These are phyloP conservation scores for Plasmodium ovale DNA, from an alignment of 169 alveolate species.

Conservation along the genomic window DNA sequence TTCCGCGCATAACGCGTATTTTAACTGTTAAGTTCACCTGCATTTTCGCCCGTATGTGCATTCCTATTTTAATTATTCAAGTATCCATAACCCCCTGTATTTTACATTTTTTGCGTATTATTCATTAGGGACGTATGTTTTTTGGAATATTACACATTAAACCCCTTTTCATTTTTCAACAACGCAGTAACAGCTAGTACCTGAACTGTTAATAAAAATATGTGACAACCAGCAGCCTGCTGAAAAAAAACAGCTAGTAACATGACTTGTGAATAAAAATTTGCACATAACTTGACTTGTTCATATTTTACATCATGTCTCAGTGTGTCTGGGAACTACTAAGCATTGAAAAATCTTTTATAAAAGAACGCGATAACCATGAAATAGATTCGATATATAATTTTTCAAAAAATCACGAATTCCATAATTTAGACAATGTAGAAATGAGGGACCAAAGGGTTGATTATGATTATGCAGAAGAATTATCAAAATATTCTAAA, in stretches of 20 bases:
- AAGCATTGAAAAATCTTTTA: constrained; percentile 54
- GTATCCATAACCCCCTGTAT: too few relatives aligned
- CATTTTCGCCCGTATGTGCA: too few relatives aligned
- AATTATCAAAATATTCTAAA: constrained; percentile 5
- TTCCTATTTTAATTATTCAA: too few relatives aligned
- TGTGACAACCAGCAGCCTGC: too few relatives aligned
- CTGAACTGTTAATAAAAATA: too few relatives aligned
- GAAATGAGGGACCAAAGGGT: constrained; percentile 22
- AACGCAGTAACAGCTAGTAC: too few relatives aligned
- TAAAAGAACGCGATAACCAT: constrained; percentile 6
- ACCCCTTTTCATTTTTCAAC: too few relatives aligned
- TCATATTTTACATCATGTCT: constrained; percentile 44
- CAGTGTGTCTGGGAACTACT: constrained; percentile 74
- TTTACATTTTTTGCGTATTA: too few relatives aligned
- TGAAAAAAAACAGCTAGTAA: not conserved
- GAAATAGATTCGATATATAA: constrained; percentile 5
- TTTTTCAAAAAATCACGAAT: constrained; percentile 1
- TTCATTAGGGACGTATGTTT: too few relatives aligned
- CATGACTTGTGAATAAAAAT: not conserved
- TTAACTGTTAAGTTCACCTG: not conserved
- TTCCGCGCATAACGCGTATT: too few relatives aligned
- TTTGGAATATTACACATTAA: too few relatives aligned
- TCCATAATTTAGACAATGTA: not conserved
- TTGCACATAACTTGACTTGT: constrained; percentile 8
- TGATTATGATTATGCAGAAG: constrained; percentile 61